Evolutionary conservation across 257 asterid genomes (phyloP), one percentile per base, ranked within the genome.

Genomic region (Jacaranda mimosifolia): DNA sequence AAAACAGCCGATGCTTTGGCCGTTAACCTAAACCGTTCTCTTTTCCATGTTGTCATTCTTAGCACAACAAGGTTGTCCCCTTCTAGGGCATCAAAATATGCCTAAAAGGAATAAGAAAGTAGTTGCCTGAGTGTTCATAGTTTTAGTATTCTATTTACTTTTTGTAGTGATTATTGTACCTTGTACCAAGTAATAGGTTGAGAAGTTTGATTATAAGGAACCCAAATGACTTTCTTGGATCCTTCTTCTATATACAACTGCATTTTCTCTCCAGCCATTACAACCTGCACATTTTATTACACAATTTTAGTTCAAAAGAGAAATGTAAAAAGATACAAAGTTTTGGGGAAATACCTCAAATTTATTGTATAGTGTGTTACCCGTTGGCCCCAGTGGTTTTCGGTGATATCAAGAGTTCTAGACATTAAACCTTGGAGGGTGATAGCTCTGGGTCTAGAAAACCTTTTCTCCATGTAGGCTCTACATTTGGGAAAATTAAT

Each of bases 381-480:
- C 96, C 86, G 80, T 7, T 96, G 96, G 38, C 83, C 86, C 99
- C 99, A 96, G 35, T 62, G 35, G 83, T 90, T 93, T 43, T 15
- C 12, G 15, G 95, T 89, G 77, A 96, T 74, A 77, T 93, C 99
- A 32, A 96, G 91, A 49, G 92, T 96, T 68, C 99, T 98, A 36
- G 95, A 65, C 97, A 93, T 90, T 71, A 93, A 76, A 14, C 98
- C 98, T 70, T 90, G 94, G 48, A 96, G 65, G 7, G 89, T 82
- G 57, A 96, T 68, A 9, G 82, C 91, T 88, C 86, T 75, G 0
- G 97, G 97, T 67, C 99, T 98, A 1, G 98, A 97, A 77, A 86
- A 93, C 73, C 98, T 85, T 88, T 58, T 96, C 83, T 96, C 99
- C 99, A 96, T 96, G 80, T 80, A 91, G 12, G 97, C 99, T 70